Evolutionary conservation across 2,329 filamentous ascomycete genomes (phyloP), one percentile per base, ranked within the genome.

Genomic region (Calonectria hongkongensis): DNA sequence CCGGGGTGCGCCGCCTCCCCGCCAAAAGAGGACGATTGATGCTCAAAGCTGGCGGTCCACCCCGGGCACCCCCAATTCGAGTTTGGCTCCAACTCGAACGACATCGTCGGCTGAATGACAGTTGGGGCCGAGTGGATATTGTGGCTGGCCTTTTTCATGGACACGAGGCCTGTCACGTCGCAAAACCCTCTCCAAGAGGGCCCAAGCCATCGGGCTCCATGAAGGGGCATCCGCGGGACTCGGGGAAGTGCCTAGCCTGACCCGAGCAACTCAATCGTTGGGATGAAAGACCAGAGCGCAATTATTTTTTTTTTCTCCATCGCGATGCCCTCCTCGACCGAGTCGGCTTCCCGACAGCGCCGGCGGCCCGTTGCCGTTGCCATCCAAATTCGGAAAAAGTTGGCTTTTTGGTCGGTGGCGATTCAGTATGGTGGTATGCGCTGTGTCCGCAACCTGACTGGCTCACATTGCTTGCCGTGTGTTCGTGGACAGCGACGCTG

Each of bases 51-150:
- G 50, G 77, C 68, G 48, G 71, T 30, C 70, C 50, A 73, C 71
- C 64, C 64, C 74, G 65, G 58, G 27, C 71, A 70, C 70, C 70
- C 30, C 75, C 68, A 58, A 51, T 76, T 74, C 63, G 43, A 75
- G 72, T 68, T 72, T 76, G 69, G 75, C 51, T 69, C 47, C 36
- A 62, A 51, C 71, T 62, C 68, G 70, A 74, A 66, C 67, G 72
- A 66, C 74, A 73, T 73, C 63, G 76, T 70, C 67, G 67, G 75
- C 62, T 75, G 75, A 72, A 73, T 79, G 78, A 73, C 76, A 79
- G 72, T 73, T 76, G 74, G 78, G 56, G 70, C 71, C 66, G 36
- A 56, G 77, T 75, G 76, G 74, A 66, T 78, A 65, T 68, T 21
- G 71, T 72, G 62, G 67, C 67, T 70, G 66, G 39, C 58, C 45